A percentile compares a stretch with the other conserved stretches of the same genome.
Conservation (phyloP, 441 rosid species). For the Populus hybrid region DNA sequence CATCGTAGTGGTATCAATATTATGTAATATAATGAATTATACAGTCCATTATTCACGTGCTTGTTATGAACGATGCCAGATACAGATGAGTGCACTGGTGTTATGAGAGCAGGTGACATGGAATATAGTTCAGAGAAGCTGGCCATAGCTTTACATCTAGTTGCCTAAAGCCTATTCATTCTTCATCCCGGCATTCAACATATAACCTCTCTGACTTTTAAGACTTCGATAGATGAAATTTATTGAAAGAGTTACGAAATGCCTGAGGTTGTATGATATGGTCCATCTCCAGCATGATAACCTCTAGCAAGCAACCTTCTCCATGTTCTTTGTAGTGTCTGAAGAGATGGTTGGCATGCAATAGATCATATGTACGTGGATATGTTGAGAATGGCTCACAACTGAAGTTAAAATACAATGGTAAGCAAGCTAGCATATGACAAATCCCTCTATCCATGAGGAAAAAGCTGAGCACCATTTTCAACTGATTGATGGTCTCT, state of each 20-base stretch:
- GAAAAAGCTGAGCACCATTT: neutral
- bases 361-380: conserved; percentile 79
- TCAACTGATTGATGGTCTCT: conserved; percentile 20
- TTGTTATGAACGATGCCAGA: neutral
- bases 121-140: neutral
- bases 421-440: conserved; percentile 7
- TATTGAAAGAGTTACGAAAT: conserved; percentile 3
- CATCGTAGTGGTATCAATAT: neutral
- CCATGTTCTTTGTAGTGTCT: conserved; percentile 47
- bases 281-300: conserved; percentile 90
- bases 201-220: neutral
- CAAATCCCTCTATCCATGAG: neutral
- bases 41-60: neutral
- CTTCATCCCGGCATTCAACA: neutral
- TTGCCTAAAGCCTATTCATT: neutral
- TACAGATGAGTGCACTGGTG: neutral
- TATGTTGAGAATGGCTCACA: conserved; percentile 95
- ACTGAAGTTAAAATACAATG: conserved; percentile 35
- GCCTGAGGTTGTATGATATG: conserved; percentile 81
- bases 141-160: neutral
- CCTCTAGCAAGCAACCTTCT: conserved; percentile 74
- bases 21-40: neutral
- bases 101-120: neutral
- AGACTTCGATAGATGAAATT: neutral
- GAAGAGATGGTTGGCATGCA: conserved; percentile 75